Percentiles rank a stretch among this genome's conserved stretches.
These are phyloP conservation scores for Hymenoscyphus salicellus DNA, from an alignment of 2,329 filamentous ascomycete species.

Conservation along the genomic window DNA sequence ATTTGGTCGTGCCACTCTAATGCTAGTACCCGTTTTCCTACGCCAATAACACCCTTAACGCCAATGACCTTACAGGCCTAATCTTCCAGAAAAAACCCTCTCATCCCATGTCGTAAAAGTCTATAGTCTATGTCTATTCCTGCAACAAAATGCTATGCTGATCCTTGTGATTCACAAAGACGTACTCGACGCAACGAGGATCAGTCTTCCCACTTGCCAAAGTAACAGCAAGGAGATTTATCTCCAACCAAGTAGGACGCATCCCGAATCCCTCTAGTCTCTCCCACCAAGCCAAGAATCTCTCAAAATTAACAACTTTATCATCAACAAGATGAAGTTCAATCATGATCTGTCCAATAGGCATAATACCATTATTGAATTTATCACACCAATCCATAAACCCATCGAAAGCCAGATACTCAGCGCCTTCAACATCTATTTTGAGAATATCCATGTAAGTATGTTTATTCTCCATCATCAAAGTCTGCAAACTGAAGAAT, in stretches of 20 bases:
- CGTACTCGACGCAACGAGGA: constrained; percentile 33
- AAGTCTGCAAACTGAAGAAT: constrained; percentile 38
- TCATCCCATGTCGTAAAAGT: background rate
- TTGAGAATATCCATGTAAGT: constrained; percentile 42
- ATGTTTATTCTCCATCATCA: constrained; percentile 41
- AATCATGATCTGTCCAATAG: constrained; percentile 32
- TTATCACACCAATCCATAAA: constrained; percentile 29
- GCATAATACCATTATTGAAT: constrained; percentile 15
- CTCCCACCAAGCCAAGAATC: constrained; percentile 34
- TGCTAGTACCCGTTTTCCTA: background rate
- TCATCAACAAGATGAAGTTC: constrained; percentile 32
- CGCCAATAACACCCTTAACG: background rate
- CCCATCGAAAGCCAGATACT: constrained; percentile 35
- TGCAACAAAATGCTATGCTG: constrained; percentile 25
- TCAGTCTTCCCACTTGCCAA: constrained; percentile 26
- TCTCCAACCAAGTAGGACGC: constrained; percentile 33
- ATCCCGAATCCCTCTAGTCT: constrained; percentile 32
- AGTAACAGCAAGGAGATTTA: constrained; percentile 32
- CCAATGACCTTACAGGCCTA: background rate
- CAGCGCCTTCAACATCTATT: constrained; percentile 41
- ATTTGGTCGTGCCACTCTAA: too few species aligned
- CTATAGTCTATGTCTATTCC: constrained; percentile 10
- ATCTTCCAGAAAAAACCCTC: background rate
- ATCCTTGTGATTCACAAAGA: constrained; percentile 32
- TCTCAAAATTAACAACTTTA: constrained; percentile 25